A percentile compares a stretch with the other conserved stretches of the same genome.
Evolutionary conservation across 2,329 filamentous ascomycete species (phyloP).

Genomic region (Penicillium hesseltinei): DNA sequence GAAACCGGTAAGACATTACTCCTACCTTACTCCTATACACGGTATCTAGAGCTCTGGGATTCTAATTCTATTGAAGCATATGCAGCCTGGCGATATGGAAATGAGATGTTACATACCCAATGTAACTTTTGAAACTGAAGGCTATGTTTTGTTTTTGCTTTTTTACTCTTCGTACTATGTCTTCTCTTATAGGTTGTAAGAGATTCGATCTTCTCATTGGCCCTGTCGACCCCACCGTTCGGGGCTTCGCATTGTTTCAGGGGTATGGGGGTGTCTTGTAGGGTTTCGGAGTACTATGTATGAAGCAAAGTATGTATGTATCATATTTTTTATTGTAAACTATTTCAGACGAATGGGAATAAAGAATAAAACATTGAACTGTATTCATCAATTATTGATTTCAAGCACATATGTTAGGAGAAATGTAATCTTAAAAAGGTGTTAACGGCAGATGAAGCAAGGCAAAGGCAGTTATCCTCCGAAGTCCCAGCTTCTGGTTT

Average conservation of each 20-base stretch:
- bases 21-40: too few relatives aligned
- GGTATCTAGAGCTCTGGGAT: too few relatives aligned
- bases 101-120: not conserved
- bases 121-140: not conserved
- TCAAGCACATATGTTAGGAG: not conserved
- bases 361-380: not conserved
- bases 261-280: not conserved
- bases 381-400: not conserved
- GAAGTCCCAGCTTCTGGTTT: not conserved
- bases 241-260: not conserved
- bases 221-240: not conserved
- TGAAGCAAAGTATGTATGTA: not conserved
- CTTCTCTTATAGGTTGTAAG: not conserved
- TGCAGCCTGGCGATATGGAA: not conserved
- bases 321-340: not conserved
- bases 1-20: too few relatives aligned
- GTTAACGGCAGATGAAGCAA: conserved; percentile 2
- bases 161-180: not conserved
- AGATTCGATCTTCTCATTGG: not conserved
- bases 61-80: not conserved
- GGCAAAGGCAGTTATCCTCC: conserved; percentile 6
- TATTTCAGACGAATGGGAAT: not conserved
- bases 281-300: not conserved
- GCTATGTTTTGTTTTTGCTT: not conserved
- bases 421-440: not conserved